Base-by-base conservation (phyloP, 805 yeast genomes). In the Zygotorulaspora chibaensis region DNA sequence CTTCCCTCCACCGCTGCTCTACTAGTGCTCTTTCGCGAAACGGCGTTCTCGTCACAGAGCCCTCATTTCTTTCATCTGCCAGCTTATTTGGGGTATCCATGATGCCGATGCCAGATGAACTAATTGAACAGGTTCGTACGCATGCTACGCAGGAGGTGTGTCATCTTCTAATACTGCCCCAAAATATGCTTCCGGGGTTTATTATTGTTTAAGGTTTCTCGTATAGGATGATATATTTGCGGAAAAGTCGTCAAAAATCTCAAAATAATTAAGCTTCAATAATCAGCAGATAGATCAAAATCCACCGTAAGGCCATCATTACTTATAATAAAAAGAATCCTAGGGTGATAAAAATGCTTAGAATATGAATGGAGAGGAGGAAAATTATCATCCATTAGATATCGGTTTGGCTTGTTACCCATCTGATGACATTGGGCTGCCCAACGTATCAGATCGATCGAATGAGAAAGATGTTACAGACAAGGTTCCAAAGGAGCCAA, bases 1-100 rank as follows among this genome's bases (percentile, higher is more conserved):
- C 56, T 13, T 57, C 58, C 41, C 49, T 46, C 18, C 54, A 13
- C 26, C 53, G 40, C 28, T 54, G 53, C 17, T 59, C 62, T 40
- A 53, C 55, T 8, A 59, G 34, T 4, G 63, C 63, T 12, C 59
- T 46, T 25, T 52, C 55, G 39, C 56, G 54, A 28, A 57, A 59
- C 3, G 63, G 63, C 6, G 63, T 58, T 17, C 50, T 34, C 13
- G 48, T 48, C 8, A 43, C 42, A 16, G 54, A 42, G 5, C 35
- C 51, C 2, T 35, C 40, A 15, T 20, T 38, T 5, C 34, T 38
- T 9, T 29, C 38, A n/a, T 37, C 42, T 4, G 23, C 30, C 11
- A 25, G 15, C 38, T 38, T 46, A 26, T 26, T 48, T 13, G 58
- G 55, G 3, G 53, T 48, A 15, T 46, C 40, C 59, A 55, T 55